These are phyloP conservation scores for Mucor velutinosus DNA, from an alignment of 371 early-diverging fungal species.

Conservation along the genomic window DNA sequence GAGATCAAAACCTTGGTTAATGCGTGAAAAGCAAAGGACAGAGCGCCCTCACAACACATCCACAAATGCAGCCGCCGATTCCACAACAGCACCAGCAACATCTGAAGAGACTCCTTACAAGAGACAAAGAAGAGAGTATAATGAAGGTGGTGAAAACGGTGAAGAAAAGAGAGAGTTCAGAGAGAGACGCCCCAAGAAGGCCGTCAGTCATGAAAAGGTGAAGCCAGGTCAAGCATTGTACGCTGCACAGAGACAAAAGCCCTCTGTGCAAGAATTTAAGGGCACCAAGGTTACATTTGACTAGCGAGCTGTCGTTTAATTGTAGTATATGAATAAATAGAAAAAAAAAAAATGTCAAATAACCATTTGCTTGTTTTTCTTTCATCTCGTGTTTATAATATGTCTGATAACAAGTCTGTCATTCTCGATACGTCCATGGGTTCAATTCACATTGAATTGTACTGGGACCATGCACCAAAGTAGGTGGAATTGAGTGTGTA, in stretches of 20 bases:
- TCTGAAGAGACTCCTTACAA: constrained; percentile 8
- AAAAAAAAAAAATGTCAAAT: constrained; percentile 1
- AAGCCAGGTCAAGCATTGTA: constrained; percentile 56
- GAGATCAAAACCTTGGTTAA: constrained; percentile 57
- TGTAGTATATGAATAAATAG: not conserved
- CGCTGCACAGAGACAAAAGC: constrained; percentile 52
- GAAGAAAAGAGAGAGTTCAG: constrained; percentile 22
- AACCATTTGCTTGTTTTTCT: not conserved
- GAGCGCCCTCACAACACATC: constrained; percentile 24
- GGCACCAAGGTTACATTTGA: constrained; percentile 68
- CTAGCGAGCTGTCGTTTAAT: constrained; percentile 1
- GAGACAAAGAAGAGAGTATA: constrained; percentile 24
- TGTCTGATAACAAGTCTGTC: constrained; percentile 38
- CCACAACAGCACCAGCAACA: not conserved
- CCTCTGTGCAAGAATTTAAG: constrained; percentile 64
- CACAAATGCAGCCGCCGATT: constrained; percentile 1
- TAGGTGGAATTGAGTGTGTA: constrained; percentile 4
- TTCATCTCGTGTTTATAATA: not conserved
- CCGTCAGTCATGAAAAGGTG: constrained; percentile 30
- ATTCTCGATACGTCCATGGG: constrained; percentile 72
- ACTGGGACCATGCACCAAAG: constrained; percentile 74
- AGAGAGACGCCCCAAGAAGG: constrained; percentile 35
- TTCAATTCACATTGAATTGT: constrained; percentile 66
- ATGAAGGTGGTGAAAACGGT: not conserved
- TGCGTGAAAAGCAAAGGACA: constrained; percentile 46